Conservation (phyloP, 176 grass and related monocot species). For the Cymbopogon citratus region DNA sequence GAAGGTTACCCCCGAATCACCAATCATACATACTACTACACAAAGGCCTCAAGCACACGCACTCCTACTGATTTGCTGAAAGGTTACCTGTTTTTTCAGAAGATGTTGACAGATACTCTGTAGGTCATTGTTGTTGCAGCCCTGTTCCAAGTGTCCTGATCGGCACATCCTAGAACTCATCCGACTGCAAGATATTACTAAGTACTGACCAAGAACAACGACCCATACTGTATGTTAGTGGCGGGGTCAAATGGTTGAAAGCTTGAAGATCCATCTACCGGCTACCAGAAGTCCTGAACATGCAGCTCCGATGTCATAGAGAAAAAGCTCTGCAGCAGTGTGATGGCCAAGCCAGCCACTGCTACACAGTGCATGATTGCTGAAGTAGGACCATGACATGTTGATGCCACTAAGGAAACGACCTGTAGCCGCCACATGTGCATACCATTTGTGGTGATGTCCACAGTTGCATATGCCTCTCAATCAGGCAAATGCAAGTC, state of each 20-base stretch:
- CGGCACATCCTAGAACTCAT: slow-evolving; percentile 15
- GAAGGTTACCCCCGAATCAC: too few relatives aligned
- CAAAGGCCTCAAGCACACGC: not conserved
- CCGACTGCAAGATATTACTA: not conserved
- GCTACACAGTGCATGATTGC: slow-evolving; percentile 4
- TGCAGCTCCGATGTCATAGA: not conserved
- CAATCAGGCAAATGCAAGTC: not conserved
- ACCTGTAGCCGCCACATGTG: slow-evolving; percentile 4
- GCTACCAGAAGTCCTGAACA: slow-evolving; percentile 7
- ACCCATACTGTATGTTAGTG: too few relatives aligned
- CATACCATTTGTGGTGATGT: not conserved
- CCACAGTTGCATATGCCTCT: not conserved
- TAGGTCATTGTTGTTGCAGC: not conserved
- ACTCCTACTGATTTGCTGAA: not conserved
- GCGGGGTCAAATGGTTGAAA: not conserved
- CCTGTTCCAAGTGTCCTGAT: not conserved
- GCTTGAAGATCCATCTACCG: slow-evolving; percentile 3
- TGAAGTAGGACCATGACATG: not conserved
- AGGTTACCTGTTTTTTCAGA: not conserved
- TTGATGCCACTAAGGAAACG: slow-evolving; percentile 4
- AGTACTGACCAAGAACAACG: too few relatives aligned
- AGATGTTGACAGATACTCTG: not conserved
- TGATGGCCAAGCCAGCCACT: not conserved
- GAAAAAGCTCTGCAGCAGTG: not conserved
- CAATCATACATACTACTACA: too few relatives aligned